Evolutionary conservation across 768 basidiomycete genomes (phyloP), one percentile per base, ranked within the genome.

Genomic region (Trametes villosa): DNA sequence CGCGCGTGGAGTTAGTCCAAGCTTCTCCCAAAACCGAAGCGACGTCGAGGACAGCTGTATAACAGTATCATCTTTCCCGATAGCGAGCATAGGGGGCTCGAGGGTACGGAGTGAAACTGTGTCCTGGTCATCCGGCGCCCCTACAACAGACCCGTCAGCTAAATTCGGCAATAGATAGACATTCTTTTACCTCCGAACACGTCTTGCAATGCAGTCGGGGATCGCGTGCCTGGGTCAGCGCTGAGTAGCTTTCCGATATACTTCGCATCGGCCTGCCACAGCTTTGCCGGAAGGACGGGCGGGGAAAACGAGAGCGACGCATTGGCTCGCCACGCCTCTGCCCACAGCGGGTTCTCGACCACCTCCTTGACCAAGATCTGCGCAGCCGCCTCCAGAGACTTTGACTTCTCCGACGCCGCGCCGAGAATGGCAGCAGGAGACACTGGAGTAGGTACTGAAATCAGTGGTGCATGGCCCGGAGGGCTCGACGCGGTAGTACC

Each of bases 21-120:
- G 79, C 70, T 92, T 94, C 65, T 91, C 88, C 92, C 93, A 94
- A 71, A 94, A 94, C 2, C 87, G 81, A 24, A 94, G 69, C 0
- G 91, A 88, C 4, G 90, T 73, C 2, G 91, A 87, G 15, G 84
- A 72, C 18, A 91, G 72, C 41, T 92, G 85, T n/a, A 94, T 77
- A 27, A 92, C 72, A 4, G 84, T 80, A 36, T 87, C 86, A 2
- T 83, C 83, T 67, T 91, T 91, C 3, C 83, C 86, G 29, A 91
- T 79, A 0, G 86, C 77, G 12, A 94, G 70, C 76, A 83, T 77
- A 0, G 91, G 89, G 1, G 81, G 69, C 9, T 84, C 79, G 54
- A 86, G 68, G 1, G 67, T 67, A 31, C 72, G 68, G 38, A 79
- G 40, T 33, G 67, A 34, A 13, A 22, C 18, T 31, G 27, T 12